Base-by-base conservation (phyloP, 495 filamentous ascomycete species). In the Aspergillus coremiiformis region DNA sequence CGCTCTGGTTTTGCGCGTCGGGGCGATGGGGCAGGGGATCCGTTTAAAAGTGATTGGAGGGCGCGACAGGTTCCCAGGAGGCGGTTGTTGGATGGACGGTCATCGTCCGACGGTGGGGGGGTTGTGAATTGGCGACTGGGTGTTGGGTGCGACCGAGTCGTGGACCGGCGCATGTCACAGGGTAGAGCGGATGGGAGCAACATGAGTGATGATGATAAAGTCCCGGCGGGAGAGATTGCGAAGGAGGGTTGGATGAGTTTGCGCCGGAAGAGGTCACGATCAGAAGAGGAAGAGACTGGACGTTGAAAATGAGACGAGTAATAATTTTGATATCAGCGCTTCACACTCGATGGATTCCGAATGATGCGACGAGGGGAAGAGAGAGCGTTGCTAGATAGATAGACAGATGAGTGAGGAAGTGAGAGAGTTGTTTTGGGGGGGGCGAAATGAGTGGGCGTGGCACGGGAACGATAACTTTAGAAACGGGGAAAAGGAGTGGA, bases 171-270 rank as follows among this genome's bases (percentile, higher is more conserved):
- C 64, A 75, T 69, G 67, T 87, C 85, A 80, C 84, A 86, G 37
- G 82, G 69, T 39, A 89, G 67, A 30, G 85, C 84, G 11, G 84
- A 87, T 43, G 84, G 85, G 56, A 88, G 81, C 45, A 89, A 64
- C 86, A 89, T 88, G 43, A 6, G 41, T 53, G 24, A 20, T 29
- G 39, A 21, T 17, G 19, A 20, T n/a, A n/a, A n/a, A n/a, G n/a
- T n/a, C n/a, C n/a, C n/a, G n/a, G n/a, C n/a, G n/a, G n/a, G n/a
- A n/a, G n/a, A n/a, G n/a, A n/a, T n/a, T 3, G 30, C 39, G 17
- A 49, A 47, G 19, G 45, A 47, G 49, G n/a, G 6, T 33, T 23
- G 35, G 27, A 41, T 5, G 19, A 33, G 12, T 59, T 64, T 66
- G 64, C 71, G 71, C 71, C 71, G 69, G 69, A 61, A 49, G 47